Conservation (phyloP, 495 filamentous ascomycete genomes). For the Penicillium silybi region DNA sequence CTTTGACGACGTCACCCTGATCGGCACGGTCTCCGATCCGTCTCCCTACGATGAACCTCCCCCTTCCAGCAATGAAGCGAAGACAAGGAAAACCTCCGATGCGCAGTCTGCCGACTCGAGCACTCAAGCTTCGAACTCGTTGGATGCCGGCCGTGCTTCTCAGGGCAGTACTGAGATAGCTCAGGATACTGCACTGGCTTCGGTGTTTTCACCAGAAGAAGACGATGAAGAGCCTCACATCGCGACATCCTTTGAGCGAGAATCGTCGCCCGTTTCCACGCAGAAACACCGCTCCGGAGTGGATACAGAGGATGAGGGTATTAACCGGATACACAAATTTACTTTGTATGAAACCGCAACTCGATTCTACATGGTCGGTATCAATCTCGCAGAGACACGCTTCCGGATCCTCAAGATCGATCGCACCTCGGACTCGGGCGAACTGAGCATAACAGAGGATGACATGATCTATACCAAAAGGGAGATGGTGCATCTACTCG, state of each 20-base stretch:
- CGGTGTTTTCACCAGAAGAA: constrained; percentile 24
- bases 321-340: constrained; percentile 91
- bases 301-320: constrained; percentile 62
- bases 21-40: constrained; percentile 18
- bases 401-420: constrained; percentile 95
- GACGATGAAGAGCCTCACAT: constrained; percentile 42
- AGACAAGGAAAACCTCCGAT: constrained; percentile 10
- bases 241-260: constrained; percentile 43
- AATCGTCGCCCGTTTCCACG: constrained; percentile 32
- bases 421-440: constrained; percentile 74
- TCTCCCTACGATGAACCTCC: constrained; percentile 17
- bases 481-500: constrained; percentile 88
- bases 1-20: constrained; percentile 33
- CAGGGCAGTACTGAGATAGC: constrained; percentile 3
- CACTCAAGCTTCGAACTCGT: constrained; percentile 15
- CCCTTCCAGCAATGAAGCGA: constrained; percentile 7
- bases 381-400: constrained; percentile 78
- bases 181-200: constrained; percentile 15
- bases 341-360: constrained; percentile 91
- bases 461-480: constrained; percentile 89
- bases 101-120: constrained; percentile 4
- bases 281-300: constrained; percentile 47
- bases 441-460: constrained; percentile 84
- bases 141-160: constrained; percentile 5
- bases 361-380: constrained; percentile 90